Conservation (phyloP, 805 yeast genomes). For the Schizosaccharomyces cryophilus region DNA sequence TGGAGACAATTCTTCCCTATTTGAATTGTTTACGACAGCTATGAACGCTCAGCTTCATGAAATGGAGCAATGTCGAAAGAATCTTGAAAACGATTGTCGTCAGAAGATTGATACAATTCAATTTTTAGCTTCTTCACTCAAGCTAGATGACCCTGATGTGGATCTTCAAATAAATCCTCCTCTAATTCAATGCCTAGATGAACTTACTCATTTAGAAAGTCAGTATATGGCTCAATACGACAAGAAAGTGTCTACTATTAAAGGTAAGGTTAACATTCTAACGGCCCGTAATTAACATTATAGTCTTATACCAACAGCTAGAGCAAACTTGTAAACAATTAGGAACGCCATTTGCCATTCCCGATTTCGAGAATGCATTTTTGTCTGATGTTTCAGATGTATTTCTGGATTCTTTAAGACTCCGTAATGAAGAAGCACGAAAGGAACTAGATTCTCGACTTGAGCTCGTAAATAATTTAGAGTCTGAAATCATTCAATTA, state of each 20-base stretch:
- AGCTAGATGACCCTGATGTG: background rate
- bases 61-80: background rate
- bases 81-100: background rate
- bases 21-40: slow-evolving; percentile 1
- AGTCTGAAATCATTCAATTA: background rate
- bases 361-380: background rate
- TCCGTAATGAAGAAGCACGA: background rate
- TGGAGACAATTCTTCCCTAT: background rate
- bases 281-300: background rate
- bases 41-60: slow-evolving; percentile 2
- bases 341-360: background rate
- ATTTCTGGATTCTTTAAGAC: background rate
- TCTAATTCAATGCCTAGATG: background rate
- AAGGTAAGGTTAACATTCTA: background rate
- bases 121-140: background rate
- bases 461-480: background rate
- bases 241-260: background rate
- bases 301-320: background rate
- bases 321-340: background rate
- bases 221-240: background rate
- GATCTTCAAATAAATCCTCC: background rate
- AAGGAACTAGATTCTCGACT: background rate
- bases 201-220: background rate
- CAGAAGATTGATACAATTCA: background rate
- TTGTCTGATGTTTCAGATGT: slow-evolving; percentile 2